These are phyloP conservation scores for Punctularia strigosozonata DNA, from an alignment of 768 basidiomycete species.

Conservation along the genomic window DNA sequence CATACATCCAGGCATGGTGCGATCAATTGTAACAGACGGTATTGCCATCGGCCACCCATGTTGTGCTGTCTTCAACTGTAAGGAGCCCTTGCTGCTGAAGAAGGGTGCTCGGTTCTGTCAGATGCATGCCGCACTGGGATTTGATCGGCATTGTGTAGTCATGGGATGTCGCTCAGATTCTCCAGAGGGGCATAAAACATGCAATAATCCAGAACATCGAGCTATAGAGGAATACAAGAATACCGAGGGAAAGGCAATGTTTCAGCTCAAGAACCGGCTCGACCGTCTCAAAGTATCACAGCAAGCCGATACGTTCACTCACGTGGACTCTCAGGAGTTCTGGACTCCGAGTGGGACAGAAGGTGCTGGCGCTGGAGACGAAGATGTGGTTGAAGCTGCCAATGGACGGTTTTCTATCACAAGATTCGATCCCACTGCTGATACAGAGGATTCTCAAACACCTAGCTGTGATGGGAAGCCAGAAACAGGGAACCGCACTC, in stretches of 20 bases:
- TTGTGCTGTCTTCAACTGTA: constrained; percentile 19
- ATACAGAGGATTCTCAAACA: constrained; percentile 2
- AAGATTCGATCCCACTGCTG: too few species aligned
- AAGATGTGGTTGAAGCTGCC: constrained; percentile 1
- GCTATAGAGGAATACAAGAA: constrained; percentile 10
- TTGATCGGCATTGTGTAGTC: constrained; percentile 8
- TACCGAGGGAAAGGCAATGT: constrained; percentile 13
- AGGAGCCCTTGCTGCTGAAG: constrained; percentile 7
- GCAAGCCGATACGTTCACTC: neutral
- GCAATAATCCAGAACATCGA: constrained; percentile 12
- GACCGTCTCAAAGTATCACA: constrained; percentile 8
- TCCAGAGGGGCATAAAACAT: constrained; percentile 10
- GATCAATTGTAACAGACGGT: constrained; percentile 18
- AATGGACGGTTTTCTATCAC: too few species aligned
- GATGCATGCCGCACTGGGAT: constrained; percentile 8
- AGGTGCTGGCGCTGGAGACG: constrained; percentile 12
- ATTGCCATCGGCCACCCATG: constrained; percentile 21
- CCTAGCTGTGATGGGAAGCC: constrained; percentile 15
- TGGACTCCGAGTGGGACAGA: constrained; percentile 3
- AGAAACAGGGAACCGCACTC: constrained; percentile 11
- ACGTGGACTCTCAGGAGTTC: too few species aligned
- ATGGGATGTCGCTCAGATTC: constrained; percentile 5
- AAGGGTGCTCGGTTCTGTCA: constrained; percentile 9
- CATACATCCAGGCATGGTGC: constrained; percentile 3
- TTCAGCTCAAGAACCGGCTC: constrained; percentile 18